These are phyloP conservation scores for Pseudopithomyces chartarum DNA, from an alignment of 2,329 filamentous ascomycete species.

Conservation along the genomic window DNA sequence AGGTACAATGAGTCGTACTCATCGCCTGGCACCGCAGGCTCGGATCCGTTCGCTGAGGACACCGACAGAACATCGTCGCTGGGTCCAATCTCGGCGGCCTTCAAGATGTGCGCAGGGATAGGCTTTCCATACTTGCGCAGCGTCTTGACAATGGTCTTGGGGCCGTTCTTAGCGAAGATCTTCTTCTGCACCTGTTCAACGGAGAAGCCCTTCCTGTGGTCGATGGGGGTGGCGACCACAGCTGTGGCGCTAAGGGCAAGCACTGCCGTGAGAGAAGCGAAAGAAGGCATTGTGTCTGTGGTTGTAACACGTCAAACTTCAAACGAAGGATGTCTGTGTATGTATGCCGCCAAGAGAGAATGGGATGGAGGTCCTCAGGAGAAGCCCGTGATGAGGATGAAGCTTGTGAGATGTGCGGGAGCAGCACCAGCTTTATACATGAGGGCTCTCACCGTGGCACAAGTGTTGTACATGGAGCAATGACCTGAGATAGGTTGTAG, in stretches of 20 bases:
- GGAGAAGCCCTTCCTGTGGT: constrained; percentile 36
- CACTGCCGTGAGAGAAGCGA: constrained; percentile 35
- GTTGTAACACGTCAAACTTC: constrained; percentile 6
- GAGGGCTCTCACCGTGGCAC: constrained; percentile 13
- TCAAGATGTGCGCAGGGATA: constrained; percentile 33
- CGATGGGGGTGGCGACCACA: constrained; percentile 35
- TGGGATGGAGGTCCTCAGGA: constrained; percentile 19
- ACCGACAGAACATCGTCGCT: constrained; percentile 16
- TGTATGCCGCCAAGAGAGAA: constrained; percentile 6
- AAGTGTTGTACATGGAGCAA: constrained; percentile 4
- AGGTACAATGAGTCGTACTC: constrained; percentile 39
- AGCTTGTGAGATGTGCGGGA: constrained; percentile 22
- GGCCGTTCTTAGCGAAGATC: constrained; percentile 44
- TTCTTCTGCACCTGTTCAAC: constrained; percentile 37
- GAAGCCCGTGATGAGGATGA: constrained; percentile 16
- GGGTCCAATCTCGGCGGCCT: constrained; percentile 41
- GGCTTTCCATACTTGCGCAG: constrained; percentile 45
- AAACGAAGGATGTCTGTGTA: too few species aligned
- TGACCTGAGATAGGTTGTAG: neutral
- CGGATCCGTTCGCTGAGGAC: constrained; percentile 38
- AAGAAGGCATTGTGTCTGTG: constrained; percentile 36
- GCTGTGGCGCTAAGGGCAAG: constrained; percentile 32
- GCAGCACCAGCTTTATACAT: constrained; percentile 35
- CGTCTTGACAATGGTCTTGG: constrained; percentile 45
- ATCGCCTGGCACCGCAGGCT: constrained; percentile 48